phyloP scores from a whole-genome alignment of 2,329 filamentous ascomycete genomes.

The Westerdykella aurantiaca region DNA sequence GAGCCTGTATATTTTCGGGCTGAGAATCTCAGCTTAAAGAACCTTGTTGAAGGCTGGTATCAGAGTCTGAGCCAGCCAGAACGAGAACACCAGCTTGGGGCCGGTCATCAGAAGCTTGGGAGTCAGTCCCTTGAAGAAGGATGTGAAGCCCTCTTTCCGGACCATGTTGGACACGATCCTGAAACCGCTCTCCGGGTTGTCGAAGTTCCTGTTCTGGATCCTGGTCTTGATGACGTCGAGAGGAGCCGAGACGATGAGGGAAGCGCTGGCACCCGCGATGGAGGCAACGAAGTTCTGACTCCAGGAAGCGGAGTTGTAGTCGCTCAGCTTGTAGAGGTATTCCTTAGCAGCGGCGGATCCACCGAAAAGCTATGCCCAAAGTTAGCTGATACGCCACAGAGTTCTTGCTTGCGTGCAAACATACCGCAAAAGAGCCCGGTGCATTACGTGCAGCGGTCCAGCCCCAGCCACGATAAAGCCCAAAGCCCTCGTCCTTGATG shows the following conservation, averaged over 20 bases:
- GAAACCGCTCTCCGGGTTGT: conserved; percentile 93
- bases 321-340: conserved; percentile 79
- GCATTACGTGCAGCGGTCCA: conserved; percentile 98
- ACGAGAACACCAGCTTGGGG: conserved; percentile 97
- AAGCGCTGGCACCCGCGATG: conserved; percentile 88
- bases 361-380: conserved; percentile 71
- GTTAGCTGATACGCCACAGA: neutral
- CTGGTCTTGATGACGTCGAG: conserved; percentile 97
- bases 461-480: conserved; percentile 90
- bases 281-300: conserved; percentile 96
- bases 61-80: conserved; percentile 97
- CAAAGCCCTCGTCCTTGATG: conserved; percentile 88
- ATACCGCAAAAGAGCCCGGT: conserved; percentile 89
- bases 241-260: conserved; percentile 91
- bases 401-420: conserved; percentile 33
- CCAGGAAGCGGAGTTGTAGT: conserved; percentile 96
- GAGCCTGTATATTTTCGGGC: no score
- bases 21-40: conserved; percentile 38
- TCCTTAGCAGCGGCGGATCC: conserved; percentile 97
- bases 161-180: conserved; percentile 89
- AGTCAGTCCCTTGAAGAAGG: conserved; percentile 96
- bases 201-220: conserved; percentile 98
- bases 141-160: conserved; percentile 74
- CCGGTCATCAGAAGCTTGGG: conserved; percentile 99
- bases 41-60: conserved; percentile 84